Evolutionary conservation across 2,329 filamentous ascomycete species (phyloP).

Genomic region (Colletotrichum neosansevieriae): DNA sequence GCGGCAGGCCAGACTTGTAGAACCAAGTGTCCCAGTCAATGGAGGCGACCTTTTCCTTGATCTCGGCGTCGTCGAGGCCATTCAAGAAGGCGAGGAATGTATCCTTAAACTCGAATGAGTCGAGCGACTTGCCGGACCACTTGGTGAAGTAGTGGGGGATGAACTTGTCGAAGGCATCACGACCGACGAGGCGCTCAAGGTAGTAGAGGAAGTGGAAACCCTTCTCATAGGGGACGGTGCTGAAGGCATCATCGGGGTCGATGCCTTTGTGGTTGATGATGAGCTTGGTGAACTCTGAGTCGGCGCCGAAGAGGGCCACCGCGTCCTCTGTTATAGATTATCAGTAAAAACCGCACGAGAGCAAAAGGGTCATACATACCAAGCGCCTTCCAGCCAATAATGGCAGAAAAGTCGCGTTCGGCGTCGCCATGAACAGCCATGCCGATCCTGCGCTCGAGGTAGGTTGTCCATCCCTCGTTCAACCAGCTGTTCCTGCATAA

Average conservation of each 20-base stretch:
- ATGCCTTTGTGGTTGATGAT: constrained; percentile 88
- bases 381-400: constrained; percentile 94
- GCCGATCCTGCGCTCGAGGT: constrained; percentile 88
- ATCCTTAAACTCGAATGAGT: constrained; percentile 93
- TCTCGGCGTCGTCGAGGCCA: constrained; percentile 69
- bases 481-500: constrained; percentile 64
- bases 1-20: constrained; percentile 88
- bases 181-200: constrained; percentile 86
- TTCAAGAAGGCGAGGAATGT: constrained; percentile 89
- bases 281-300: constrained; percentile 94
- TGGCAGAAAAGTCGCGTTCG: constrained; percentile 92
- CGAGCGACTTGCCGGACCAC: constrained; percentile 87
- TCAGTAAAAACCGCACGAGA: constrained; percentile 19
- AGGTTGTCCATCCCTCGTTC: constrained; percentile 91
- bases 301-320: constrained; percentile 80
- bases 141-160: constrained; percentile 94
- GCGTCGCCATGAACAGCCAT: constrained; percentile 83
- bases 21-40: constrained; percentile 94
- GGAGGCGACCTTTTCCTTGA: constrained; percentile 73
- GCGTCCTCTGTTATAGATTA: constrained; percentile 71
- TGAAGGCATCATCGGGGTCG: constrained; percentile 96
- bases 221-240: constrained; percentile 93
- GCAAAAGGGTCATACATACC: constrained; percentile 53
- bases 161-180: constrained; percentile 92
- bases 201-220: constrained; percentile 95